Evolutionary conservation across 2,329 filamentous ascomycete genomes (phyloP).

Genomic region (Aureobasidium sp.): DNA sequence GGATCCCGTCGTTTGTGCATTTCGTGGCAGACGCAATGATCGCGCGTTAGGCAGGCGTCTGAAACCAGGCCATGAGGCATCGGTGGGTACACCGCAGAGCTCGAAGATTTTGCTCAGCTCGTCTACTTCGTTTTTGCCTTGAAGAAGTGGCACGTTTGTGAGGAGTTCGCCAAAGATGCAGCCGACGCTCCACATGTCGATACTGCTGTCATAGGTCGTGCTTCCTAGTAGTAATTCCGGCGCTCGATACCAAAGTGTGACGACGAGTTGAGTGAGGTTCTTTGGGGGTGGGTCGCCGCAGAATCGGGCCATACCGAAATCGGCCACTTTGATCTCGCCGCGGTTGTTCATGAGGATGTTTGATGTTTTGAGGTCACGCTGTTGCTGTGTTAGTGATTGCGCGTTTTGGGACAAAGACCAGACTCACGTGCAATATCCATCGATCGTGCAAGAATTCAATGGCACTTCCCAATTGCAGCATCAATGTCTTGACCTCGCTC

Average conservation of each 20-base stretch:
- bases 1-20: conserved; percentile 40
- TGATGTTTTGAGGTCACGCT: conserved; percentile 87
- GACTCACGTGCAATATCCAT: conserved; percentile 64
- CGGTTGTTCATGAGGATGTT: conserved; percentile 94
- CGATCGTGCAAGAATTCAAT: conserved; percentile 78
- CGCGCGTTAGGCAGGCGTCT: conserved; percentile 80
- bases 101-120: conserved; percentile 82
- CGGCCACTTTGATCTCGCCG: conserved; percentile 88
- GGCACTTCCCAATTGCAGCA: conserved; percentile 74
- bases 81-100: conserved; percentile 77
- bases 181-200: conserved; percentile 95
- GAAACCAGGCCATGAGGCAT: conserved; percentile 79
- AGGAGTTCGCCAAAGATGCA: conserved; percentile 94
- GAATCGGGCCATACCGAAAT: conserved; percentile 96
- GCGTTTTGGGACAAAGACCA: background rate
- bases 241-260: conserved; percentile 93
- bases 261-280: conserved; percentile 83
- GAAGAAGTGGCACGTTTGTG: conserved; percentile 72
- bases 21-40: conserved; percentile 56
- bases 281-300: conserved; percentile 66
- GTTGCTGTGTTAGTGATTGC: background rate
- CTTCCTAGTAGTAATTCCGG: conserved; percentile 85
- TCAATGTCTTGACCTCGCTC: conserved; percentile 84
- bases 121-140: conserved; percentile 88
- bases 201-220: conserved; percentile 62